Base-by-base conservation (phyloP, 352 stramenopile species). In the Globisporangium canariense region DNA sequence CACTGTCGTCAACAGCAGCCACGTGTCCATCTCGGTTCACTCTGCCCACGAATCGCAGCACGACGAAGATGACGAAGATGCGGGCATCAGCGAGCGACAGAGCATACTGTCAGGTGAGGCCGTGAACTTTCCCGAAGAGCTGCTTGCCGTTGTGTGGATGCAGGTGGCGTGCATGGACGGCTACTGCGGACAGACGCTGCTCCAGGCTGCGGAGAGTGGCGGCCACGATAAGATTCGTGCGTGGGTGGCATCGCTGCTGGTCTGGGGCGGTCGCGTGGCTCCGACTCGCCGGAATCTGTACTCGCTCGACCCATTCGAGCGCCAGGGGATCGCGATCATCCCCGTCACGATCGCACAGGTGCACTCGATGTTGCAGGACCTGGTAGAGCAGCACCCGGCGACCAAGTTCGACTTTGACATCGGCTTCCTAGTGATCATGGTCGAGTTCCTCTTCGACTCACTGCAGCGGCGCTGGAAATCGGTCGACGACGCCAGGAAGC, bases 71-170 rank as follows among this genome's bases (percentile, higher is more conserved):
- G 16, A 66, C 55, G 58, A 59, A 50, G 41, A 52, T 36, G 40
- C 58, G 47, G 36, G 38, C 9, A 20, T 59, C 34, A 55, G 34
- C 52, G 66, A 68, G 36, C 55, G 58, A 40, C 60, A 46, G 56
- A 56, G 45, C 20, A 69, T 64, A 54, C 69, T 72, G 54, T 68
- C 62, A 1, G 30, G 36, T 1, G 64, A 74, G 30, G 62, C 73
- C 4, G 51, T 75, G 16, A 62, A 65, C 2, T 91, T 93, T 30
- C 75, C 85, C 0, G 74, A 88, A 57, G 83, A 94, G 58, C 55
- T 94, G 6, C 58, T 96, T 16, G 79, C 84, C 0, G 73, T 90
- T n/a, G 63, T 93, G 22, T 96, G 87, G 87, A 96, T 93, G 80
- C 75, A 89, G 13, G 61, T 94, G 7, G 87, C 86, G 22, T 86